Base-by-base conservation (phyloP, 345 rosid species). In the Citrus maxima region DNA sequence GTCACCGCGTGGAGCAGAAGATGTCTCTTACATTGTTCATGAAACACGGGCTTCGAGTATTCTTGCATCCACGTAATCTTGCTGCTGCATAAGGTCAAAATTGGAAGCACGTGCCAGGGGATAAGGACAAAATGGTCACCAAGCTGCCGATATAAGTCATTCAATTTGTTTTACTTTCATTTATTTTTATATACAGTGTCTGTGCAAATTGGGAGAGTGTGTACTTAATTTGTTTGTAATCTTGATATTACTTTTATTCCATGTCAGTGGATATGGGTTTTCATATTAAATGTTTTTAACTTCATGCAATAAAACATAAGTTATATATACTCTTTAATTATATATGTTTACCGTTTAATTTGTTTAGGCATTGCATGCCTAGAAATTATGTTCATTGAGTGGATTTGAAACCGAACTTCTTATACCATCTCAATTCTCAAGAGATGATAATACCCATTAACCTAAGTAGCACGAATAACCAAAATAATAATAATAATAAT, bases 21-120 rank as follows among this genome's bases (percentile, higher is more conserved):
- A 95, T 95, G 95, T 93, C 98, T 46, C 88, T 95, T 49, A 92
- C 98, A 3, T 75, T 95, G 83, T 95, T 95, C 80, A 95, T 95
- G 98, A 95, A 93, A 89, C 79, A 89, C 13, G 98, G 98, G 28
- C 89, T 94, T 67, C 88, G 85, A 42, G 92, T 94, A 3, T 74
- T 84, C 88, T 81, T 94, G 93, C 90, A 89, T 67, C 96, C 95
- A 62, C 97, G 98, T 73, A 78, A 19, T 2, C 88, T 85, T 59
- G 77, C 27, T 59, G 77, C 27, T 76, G 72, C 78, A 19, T 51
- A 51, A 61, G 35, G 40, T 22, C 42, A 38, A 64, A 64, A 30
- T 10, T 35, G 66, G 65, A 73, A 58, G 59, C 35, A 58, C 51
- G 0, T 58, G 4, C 32, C 28, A 3, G 22, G 65, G 56, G n/a